These are phyloP conservation scores for Quercus engelmannii DNA, from an alignment of 306 rosid genomes.

Conservation along the genomic window DNA sequence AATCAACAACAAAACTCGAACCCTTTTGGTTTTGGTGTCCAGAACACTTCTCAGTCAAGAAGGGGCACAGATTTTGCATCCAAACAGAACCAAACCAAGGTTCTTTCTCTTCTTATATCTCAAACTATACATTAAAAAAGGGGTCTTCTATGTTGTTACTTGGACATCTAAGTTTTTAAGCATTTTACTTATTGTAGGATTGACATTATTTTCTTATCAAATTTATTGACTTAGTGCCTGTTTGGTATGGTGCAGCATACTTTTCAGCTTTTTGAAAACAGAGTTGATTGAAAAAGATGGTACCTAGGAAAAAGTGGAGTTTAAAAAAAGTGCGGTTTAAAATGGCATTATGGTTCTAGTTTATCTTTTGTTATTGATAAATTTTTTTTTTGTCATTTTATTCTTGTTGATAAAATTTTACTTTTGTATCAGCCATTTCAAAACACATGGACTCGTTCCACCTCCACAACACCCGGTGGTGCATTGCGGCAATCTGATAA, in stretches of 20 bases:
- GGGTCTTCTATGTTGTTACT: neutral
- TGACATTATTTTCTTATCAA: neutral
- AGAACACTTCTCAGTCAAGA: constrained; percentile 40
- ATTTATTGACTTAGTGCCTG: neutral
- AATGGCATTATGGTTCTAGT: neutral
- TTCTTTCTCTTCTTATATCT: constrained; percentile 21
- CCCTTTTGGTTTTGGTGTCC: constrained; percentile 82
- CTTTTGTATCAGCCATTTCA: constrained; percentile 59
- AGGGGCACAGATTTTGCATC: constrained; percentile 29
- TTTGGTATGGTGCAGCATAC: no score
- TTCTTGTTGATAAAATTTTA: constrained; percentile 18
- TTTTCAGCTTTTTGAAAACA: no score
- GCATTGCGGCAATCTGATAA: constrained; percentile 46
- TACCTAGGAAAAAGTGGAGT: no score
- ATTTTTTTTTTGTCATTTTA: neutral
- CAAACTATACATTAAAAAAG: neutral
- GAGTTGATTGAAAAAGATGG: no score
- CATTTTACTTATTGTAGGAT: neutral
- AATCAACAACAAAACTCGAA: constrained; percentile 50
- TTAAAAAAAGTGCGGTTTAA: no score
- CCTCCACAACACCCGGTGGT: constrained; percentile 31
- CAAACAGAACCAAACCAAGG: constrained; percentile 58
- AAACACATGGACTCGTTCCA: constrained; percentile 76
- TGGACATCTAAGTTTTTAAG: neutral
- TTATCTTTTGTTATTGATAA: neutral